Evolutionary conservation across 257 asterid species (phyloP).

Genomic region (Nicotiana attenuata): DNA sequence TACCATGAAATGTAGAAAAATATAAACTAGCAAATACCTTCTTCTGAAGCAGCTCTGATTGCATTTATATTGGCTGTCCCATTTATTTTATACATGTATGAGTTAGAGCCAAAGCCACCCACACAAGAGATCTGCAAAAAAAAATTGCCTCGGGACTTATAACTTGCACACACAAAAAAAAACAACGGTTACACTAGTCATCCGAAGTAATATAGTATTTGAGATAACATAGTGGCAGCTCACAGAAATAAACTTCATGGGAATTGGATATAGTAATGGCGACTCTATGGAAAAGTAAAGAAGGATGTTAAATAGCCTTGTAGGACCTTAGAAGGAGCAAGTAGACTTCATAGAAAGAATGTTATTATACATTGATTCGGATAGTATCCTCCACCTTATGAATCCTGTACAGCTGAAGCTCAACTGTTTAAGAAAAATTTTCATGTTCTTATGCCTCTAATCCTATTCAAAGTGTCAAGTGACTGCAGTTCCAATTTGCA

Average conservation of each 20-base stretch:
- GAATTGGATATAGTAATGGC: neutral
- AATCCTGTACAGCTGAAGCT: no score
- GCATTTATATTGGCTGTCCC: constrained; percentile 95
- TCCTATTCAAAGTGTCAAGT: no score
- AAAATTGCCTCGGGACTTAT: neutral
- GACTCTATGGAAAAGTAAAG: neutral
- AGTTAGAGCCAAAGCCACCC: constrained; percentile 93
- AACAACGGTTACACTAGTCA: neutral
- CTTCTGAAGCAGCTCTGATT: constrained; percentile 82
- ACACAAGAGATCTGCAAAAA: constrained; percentile 80
- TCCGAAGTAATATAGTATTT: neutral
- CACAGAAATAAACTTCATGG: neutral
- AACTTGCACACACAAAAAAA: neutral
- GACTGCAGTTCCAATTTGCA: no score
- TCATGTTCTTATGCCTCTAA: no score
- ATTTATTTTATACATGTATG: constrained; percentile 82
- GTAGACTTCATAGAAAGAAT: no score
- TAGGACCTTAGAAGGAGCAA: neutral
- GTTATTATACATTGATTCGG: no score
- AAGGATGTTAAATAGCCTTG: neutral
- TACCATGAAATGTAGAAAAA: neutral
- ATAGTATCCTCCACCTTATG: no score
- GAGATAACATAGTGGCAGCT: neutral
- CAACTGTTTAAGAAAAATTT: no score
- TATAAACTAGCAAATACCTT: constrained; percentile 38